Evolutionary conservation across 305 asterid genomes (phyloP).

Genomic region (Rubia balearica): DNA sequence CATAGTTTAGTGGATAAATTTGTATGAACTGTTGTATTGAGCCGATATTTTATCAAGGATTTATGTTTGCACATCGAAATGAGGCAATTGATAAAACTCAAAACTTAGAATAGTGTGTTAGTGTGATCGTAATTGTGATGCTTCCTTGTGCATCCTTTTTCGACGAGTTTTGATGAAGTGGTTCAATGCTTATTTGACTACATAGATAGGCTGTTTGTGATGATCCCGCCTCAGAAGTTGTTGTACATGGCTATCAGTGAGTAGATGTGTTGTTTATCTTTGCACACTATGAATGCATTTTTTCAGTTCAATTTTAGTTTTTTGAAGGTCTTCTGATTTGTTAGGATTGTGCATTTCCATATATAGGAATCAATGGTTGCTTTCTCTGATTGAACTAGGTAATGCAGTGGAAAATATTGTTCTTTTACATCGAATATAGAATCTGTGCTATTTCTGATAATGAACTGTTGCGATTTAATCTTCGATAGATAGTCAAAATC

Average conservation of each 20-base stretch:
- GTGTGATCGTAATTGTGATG: constrained; percentile 8
- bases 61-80: not conserved
- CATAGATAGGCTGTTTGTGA: constrained; percentile 84
- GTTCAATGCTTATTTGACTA: constrained; percentile 87
- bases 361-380: not conserved
- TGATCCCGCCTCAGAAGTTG: constrained; percentile 92
- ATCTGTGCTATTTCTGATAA: too few species aligned
- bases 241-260: constrained; percentile 93
- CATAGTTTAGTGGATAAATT: not conserved
- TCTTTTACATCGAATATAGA: not conserved
- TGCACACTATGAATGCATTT: not conserved
- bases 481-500: not conserved
- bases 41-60: not conserved
- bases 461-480: not conserved
- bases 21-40: not conserved
- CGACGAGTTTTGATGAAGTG: constrained; percentile 87
- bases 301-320: not conserved
- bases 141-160: constrained; percentile 65
- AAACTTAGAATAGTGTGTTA: not conserved
- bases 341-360: constrained; percentile 6
- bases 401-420: not conserved
- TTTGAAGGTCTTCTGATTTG: not conserved
- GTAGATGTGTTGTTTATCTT: constrained; percentile 30
- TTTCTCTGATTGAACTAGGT: not conserved
- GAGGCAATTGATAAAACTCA: not conserved